Conservation (phyloP, 108 stramenopile genomes). For the Mayamaea pseudoterrestris region DNA sequence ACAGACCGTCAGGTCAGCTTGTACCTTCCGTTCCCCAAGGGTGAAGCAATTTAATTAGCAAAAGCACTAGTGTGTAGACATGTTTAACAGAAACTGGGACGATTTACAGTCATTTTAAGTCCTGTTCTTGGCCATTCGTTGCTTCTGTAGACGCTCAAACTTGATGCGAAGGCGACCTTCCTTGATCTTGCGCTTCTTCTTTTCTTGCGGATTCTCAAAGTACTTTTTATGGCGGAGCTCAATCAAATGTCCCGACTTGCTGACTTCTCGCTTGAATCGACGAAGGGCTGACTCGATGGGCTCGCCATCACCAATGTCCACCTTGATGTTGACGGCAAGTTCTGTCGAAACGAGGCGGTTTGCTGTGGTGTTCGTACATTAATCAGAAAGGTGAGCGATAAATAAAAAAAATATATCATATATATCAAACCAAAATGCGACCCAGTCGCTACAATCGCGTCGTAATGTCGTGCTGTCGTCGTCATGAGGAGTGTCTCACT, state of each 20-base stretch:
- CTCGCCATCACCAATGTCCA: conserved; percentile 73
- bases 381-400: not conserved
- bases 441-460: not conserved
- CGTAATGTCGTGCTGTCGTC: no score
- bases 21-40: no score
- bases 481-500: not conserved
- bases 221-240: conserved; percentile 77
- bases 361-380: conserved; percentile 1
- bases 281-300: conserved; percentile 81
- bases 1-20: no score
- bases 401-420: not conserved
- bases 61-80: no score
- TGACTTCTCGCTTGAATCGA: conserved; percentile 84
- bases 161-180: conserved; percentile 76
- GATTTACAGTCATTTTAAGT: no score
- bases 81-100: no score
- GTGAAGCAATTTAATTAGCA: no score
- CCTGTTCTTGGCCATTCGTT: conserved; percentile 55
- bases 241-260: conserved; percentile 85
- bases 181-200: conserved; percentile 82
- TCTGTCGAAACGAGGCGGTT: conserved; percentile 28
- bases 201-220: conserved; percentile 83
- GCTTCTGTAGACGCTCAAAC: conserved; percentile 78
- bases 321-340: conserved; percentile 48
- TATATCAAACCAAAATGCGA: not conserved